Conservation (phyloP, 352 stramenopile genomes). For the Phytophthora multivora region DNA sequence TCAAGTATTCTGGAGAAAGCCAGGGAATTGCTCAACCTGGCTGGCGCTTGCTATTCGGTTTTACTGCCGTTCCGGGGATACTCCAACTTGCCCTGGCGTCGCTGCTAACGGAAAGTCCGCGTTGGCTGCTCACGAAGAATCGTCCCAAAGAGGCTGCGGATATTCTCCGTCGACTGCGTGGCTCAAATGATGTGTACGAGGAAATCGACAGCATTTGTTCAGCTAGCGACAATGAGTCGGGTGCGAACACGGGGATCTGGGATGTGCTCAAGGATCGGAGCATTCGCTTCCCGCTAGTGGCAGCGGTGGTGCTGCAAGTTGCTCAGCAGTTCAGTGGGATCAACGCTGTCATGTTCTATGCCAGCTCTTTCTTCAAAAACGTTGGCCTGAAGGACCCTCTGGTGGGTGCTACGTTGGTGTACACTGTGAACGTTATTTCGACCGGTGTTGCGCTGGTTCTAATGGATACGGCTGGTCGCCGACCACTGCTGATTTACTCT, state of each 20-base stretch:
- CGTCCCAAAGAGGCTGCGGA: conserved; percentile 72
- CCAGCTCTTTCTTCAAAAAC: conserved; percentile 77
- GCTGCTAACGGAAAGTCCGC: conserved; percentile 67
- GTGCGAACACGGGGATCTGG: conserved; percentile 68
- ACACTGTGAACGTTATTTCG: conserved; percentile 74
- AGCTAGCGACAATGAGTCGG: conserved; percentile 76
- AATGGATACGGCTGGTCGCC: conserved; percentile 75
- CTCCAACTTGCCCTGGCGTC: conserved; percentile 66
- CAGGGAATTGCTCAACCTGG: conserved; percentile 58
- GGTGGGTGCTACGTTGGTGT: conserved; percentile 65
- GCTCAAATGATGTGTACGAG: conserved; percentile 79
- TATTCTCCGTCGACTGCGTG: conserved; percentile 65
- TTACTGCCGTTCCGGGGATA: conserved; percentile 66
- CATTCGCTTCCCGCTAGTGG: conserved; percentile 69
- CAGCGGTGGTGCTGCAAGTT: conserved; percentile 64
- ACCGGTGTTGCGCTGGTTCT: conserved; percentile 72
- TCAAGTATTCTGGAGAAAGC: conserved; percentile 62
- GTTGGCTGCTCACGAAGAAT: conserved; percentile 79
- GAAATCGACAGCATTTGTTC: conserved; percentile 85
- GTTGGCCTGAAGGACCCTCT: conserved; percentile 70
- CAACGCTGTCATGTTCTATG: conserved; percentile 85
- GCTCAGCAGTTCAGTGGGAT: conserved; percentile 78
- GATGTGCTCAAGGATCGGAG: conserved; percentile 60
- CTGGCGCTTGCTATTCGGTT: conserved; percentile 74
- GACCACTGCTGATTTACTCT: conserved; percentile 77